Evolutionary conservation across 2,329 filamentous ascomycete genomes (phyloP).

Genomic region (Diaporthe vexans): DNA sequence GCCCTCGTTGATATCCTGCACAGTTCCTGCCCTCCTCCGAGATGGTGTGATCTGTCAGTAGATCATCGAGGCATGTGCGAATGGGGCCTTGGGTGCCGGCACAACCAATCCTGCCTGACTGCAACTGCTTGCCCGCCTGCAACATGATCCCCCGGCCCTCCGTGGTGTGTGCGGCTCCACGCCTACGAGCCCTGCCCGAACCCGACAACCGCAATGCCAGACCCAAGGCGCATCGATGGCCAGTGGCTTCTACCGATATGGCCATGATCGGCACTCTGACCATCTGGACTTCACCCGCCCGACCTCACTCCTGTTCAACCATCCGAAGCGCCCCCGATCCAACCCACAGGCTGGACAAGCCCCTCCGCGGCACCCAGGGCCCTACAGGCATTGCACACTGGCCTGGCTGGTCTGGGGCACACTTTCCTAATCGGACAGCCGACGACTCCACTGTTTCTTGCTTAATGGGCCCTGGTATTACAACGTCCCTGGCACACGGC

Average conservation of each 20-base stretch:
- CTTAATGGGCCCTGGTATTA: conserved; percentile 34
- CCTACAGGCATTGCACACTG: conserved; percentile 2
- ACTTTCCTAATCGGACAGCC: conserved; percentile 10
- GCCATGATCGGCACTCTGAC: conserved; percentile 31
- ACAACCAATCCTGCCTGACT: not conserved
- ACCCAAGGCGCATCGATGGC: conserved; percentile 20
- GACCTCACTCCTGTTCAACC: conserved; percentile 1
- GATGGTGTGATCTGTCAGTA: conserved; percentile 32
- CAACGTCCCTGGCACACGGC: conserved; percentile 24
- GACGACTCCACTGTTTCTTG: conserved; percentile 12
- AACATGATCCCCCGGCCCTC: not conserved
- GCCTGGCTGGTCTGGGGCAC: conserved; percentile 10
- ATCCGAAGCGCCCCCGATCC: conserved; percentile 13
- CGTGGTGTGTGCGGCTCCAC: conserved; percentile 2
- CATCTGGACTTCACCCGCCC: conserved; percentile 24
- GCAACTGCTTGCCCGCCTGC: not conserved
- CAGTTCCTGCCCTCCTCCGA: conserved; percentile 5
- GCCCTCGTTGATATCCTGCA: conserved; percentile 24
- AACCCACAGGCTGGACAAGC: conserved; percentile 5
- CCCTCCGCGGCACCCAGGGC: not conserved
- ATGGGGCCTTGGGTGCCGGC: conserved; percentile 7
- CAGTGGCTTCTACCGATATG: conserved; percentile 19
- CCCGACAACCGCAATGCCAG: conserved; percentile 11
- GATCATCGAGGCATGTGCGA: conserved; percentile 30
- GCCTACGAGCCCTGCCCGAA: conserved; percentile 4